A percentile compares a stretch with the other conserved stretches of the same genome.
These are phyloP conservation scores for Pharus latifolius DNA, from an alignment of 176 grass and related monocot genomes.

Conservation along the genomic window DNA sequence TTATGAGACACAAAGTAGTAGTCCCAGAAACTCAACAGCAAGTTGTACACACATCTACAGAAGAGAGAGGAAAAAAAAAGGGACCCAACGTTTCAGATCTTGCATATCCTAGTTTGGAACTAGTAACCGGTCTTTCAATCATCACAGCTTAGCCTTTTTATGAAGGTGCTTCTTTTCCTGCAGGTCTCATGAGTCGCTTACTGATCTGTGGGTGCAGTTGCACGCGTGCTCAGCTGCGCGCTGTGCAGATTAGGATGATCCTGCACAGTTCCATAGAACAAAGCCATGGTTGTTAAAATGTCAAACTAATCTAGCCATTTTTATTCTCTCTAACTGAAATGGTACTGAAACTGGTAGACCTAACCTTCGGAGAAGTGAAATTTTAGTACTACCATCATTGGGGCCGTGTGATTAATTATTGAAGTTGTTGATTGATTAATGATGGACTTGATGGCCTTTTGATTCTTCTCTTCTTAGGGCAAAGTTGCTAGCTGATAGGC, in stretches of 20 bases:
- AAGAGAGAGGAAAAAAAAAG: constrained; percentile 1
- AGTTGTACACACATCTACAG: not conserved
- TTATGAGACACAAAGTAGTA: constrained; percentile 11
- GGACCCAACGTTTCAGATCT: constrained; percentile 5
- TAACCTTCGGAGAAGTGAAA: not conserved
- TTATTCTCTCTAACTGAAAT: not conserved
- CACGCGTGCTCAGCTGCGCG: constrained; percentile 13
- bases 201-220: not conserved
- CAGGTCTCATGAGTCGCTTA: not conserved
- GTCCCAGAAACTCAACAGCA: not conserved
- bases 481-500: not conserved
- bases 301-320: not conserved
- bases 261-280: not conserved
- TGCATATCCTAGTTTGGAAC: not conserved
- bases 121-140: constrained; percentile 17
- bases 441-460: not conserved
- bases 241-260: not conserved
- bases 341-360: not conserved
- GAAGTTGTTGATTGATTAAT: not conserved
- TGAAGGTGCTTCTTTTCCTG: constrained; percentile 7
- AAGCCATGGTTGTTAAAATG: constrained; percentile 8
- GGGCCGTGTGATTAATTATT: not conserved
- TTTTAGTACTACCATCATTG: not conserved
- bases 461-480: not conserved
- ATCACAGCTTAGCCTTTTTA: constrained; percentile 18